Percentiles rank a stretch among this genome's conserved stretches.
phyloP scores from a whole-genome alignment of 352 stramenopile species.

The Globisporangium radiosum region DNA sequence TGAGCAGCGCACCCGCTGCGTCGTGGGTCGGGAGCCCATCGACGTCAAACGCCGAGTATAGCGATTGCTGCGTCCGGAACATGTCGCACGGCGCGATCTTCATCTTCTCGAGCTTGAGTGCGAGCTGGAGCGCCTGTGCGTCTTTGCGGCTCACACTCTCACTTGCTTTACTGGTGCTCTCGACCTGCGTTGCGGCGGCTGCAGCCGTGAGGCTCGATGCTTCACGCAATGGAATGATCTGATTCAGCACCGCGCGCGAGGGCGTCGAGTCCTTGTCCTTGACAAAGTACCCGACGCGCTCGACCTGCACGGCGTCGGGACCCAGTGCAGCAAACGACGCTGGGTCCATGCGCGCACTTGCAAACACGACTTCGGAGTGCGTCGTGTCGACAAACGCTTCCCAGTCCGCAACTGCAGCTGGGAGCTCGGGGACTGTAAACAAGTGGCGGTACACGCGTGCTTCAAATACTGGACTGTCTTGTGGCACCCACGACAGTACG shows the following conservation, averaged over 20 bases:
- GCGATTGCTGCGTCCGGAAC: constrained; percentile 61
- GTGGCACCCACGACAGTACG: constrained; percentile 95
- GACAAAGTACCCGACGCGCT: constrained; percentile 98
- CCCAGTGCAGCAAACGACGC: constrained; percentile 52
- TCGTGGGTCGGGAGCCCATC: constrained; percentile 77
- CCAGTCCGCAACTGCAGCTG: constrained; percentile 61
- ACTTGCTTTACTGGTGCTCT: constrained; percentile 1
- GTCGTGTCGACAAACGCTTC: constrained; percentile 80
- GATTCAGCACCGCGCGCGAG: constrained; percentile 94
- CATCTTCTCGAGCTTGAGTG: constrained; percentile 92
- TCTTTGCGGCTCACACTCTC: constrained; percentile 64
- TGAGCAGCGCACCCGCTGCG: constrained; percentile 44
- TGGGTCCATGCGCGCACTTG: constrained; percentile 86
- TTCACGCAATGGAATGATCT: constrained; percentile 94
- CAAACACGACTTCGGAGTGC: constrained; percentile 78
- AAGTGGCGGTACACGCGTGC: constrained; percentile 96
- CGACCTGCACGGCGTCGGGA: constrained; percentile 91
- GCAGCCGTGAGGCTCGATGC: constrained; percentile 25
- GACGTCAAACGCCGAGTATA: constrained; percentile 68
- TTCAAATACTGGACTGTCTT: constrained; percentile 73
- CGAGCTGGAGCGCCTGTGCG: constrained; percentile 74
- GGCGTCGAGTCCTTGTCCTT: constrained; percentile 92
- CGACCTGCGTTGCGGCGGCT: constrained; percentile 42
- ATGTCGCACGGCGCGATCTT: constrained; percentile 80
- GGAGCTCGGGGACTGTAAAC: constrained; percentile 90